These are phyloP conservation scores for Hypoxylon sp. DNA, from an alignment of 2,329 filamentous ascomycete species.

Conservation along the genomic window DNA sequence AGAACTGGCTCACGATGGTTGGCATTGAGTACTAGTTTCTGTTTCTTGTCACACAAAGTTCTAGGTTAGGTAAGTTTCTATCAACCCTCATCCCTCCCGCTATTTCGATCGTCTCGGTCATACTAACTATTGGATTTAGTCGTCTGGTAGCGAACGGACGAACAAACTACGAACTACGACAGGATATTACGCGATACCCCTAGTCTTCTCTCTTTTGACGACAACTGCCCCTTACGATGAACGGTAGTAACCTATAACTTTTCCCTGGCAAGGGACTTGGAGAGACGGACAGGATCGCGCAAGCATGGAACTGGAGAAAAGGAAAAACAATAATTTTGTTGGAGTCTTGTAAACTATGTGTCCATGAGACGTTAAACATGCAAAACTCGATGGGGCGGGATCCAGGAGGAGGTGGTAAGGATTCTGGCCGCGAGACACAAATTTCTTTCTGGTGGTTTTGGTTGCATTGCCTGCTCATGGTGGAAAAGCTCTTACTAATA, in stretches of 20 bases:
- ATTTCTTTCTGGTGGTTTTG: not conserved
- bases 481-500: not conserved
- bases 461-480: not conserved
- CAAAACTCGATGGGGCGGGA: too few relatives aligned
- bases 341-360: too few relatives aligned
- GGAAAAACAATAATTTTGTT: too few relatives aligned
- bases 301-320: too few relatives aligned
- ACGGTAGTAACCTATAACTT: too few relatives aligned
- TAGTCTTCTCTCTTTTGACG: not conserved
- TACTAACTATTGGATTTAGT: constrained; percentile 11
- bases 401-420: too few relatives aligned
- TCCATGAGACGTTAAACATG: too few relatives aligned
- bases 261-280: too few relatives aligned
- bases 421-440: too few relatives aligned
- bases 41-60: not conserved
- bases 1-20: constrained; percentile 43
- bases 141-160: not conserved
- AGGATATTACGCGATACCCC: not conserved
- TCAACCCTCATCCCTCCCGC: not conserved
- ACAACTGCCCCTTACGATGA: too few relatives aligned
- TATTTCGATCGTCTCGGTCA: not conserved
- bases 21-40: constrained; percentile 31
- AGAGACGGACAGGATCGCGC: too few relatives aligned
- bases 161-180: not conserved
- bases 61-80: constrained; percentile 16